Evolutionary conservation across 1,139 yeast genomes (phyloP).

Genomic region (Hanseniaspora uvarum): DNA sequence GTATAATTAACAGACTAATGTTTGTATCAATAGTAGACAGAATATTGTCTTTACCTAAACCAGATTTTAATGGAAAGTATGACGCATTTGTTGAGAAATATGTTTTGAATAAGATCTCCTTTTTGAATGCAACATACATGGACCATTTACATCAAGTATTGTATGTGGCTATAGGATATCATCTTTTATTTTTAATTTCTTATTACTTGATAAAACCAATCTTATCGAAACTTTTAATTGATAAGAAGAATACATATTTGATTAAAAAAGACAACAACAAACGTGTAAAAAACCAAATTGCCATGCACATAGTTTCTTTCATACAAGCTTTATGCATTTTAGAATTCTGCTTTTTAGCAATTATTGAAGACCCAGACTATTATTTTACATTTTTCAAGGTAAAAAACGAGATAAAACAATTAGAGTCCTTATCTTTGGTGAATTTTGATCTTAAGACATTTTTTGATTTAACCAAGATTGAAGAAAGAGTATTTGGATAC

Average conservation of each 20-base stretch:
- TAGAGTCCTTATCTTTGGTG: constrained; percentile 19
- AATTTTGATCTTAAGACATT: constrained; percentile 19
- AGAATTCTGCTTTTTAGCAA: constrained; percentile 23
- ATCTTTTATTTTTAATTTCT: constrained; percentile 25
- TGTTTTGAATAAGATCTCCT: constrained; percentile 17
- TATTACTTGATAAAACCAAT: constrained; percentile 26
- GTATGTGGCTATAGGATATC: constrained; percentile 28
- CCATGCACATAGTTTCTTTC: constrained; percentile 30
- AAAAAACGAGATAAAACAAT: background rate
- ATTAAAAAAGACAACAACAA: constrained; percentile 9
- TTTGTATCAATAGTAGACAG: constrained; percentile 18
- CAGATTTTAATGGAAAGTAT: constrained; percentile 19
- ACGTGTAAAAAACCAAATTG: constrained; percentile 23
- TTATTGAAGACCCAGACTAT: constrained; percentile 5
- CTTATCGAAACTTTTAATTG: constrained; percentile 18
- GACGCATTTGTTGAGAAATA: constrained; percentile 10
- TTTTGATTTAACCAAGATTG: constrained; percentile 22
- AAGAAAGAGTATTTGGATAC: constrained; percentile 51
- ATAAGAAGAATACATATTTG: constrained; percentile 14
- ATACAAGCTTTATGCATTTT: constrained; percentile 29
- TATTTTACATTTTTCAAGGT: constrained; percentile 10
- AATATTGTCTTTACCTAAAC: constrained; percentile 23
- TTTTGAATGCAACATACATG: constrained; percentile 20
- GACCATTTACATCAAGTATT: constrained; percentile 27
- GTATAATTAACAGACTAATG: too few species aligned